Conservation (phyloP, 2,329 filamentous ascomycete genomes). For the Sporothrix euskadiensis region DNA sequence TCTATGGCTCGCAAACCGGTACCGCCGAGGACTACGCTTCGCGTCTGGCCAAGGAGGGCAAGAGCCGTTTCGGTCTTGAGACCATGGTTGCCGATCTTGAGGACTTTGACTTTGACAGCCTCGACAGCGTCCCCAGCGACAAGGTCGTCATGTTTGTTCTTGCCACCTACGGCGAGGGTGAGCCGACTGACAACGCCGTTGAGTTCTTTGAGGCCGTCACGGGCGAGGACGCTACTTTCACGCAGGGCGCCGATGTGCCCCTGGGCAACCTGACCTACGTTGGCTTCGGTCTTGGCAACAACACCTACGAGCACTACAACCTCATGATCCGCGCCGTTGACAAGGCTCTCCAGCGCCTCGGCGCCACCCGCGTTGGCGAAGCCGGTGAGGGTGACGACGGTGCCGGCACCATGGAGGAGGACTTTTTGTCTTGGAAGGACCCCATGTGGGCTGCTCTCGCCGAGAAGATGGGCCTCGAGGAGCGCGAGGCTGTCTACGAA, state of each 20-base stretch:
- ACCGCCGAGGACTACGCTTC: slow-evolving; percentile 98
- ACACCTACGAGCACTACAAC: slow-evolving; percentile 99
- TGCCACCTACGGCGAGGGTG: slow-evolving; percentile 96
- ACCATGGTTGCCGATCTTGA: slow-evolving; percentile 98
- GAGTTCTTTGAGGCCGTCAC: slow-evolving; percentile 98
- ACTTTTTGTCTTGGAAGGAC: slow-evolving; percentile 98
- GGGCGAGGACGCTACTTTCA: slow-evolving; percentile 78
- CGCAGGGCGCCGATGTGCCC: slow-evolving; percentile 69
- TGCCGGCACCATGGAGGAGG: slow-evolving; percentile 98
- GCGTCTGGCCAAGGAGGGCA: slow-evolving; percentile 92
- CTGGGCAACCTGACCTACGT: slow-evolving; percentile 88
- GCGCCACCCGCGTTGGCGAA: slow-evolving; percentile 78
- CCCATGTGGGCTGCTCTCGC: slow-evolving; percentile 92
- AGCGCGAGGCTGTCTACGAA: slow-evolving; percentile 95
- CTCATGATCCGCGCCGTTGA: slow-evolving; percentile 94
- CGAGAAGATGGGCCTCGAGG: slow-evolving; percentile 82
- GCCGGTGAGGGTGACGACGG: slow-evolving; percentile 97
- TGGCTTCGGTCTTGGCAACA: slow-evolving; percentile 94
- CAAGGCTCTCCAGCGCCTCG: slow-evolving; percentile 75
- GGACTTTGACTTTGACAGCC: slow-evolving; percentile 94
- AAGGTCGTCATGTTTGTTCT: slow-evolving; percentile 94
- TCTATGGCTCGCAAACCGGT: slow-evolving; percentile 97
- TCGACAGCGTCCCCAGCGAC: slow-evolving; percentile 84
- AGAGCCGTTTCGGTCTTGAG: slow-evolving; percentile 91
- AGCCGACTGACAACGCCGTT: slow-evolving; percentile 97